These are phyloP conservation scores for Coelastrella sp. DNA, from an alignment of 139 green algal species.

Conservation along the genomic window DNA sequence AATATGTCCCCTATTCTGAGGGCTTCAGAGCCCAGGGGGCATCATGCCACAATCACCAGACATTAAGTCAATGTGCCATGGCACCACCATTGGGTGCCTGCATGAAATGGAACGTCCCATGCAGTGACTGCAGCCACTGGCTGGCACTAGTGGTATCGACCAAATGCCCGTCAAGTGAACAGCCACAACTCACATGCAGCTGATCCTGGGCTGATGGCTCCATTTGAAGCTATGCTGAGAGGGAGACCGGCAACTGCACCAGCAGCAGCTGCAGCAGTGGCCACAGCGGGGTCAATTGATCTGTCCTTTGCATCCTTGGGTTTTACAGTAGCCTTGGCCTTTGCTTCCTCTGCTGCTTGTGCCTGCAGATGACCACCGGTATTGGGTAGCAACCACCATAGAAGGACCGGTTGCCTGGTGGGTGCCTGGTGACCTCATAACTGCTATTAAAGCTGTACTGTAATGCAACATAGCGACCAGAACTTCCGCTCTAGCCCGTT, in stretches of 20 bases:
- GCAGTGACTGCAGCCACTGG: no score
- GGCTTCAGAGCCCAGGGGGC: no score
- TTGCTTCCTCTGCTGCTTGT: background rate
- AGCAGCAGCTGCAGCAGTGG: slow-evolving; percentile 6
- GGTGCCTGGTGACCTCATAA: background rate
- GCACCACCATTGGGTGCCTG: no score
- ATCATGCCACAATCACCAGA: no score
- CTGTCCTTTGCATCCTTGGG: background rate
- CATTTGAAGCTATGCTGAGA: background rate
- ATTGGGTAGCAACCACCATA: no score
- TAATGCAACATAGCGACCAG: no score
- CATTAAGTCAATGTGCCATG: no score
- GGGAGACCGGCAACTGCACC: background rate
- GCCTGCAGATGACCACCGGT: background rate
- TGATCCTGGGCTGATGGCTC: background rate
- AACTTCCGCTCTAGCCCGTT: background rate
- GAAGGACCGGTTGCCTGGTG: background rate
- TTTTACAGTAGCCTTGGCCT: background rate
- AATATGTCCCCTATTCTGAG: no score
- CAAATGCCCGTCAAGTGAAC: no score
- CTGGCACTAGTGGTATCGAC: no score
- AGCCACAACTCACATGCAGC: slow-evolving; percentile 11
- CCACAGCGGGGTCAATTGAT: slow-evolving; percentile 1
- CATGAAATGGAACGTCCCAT: no score
- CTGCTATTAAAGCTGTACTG: background rate